A percentile compares a stretch with the other conserved stretches of the same genome.
phyloP scores from a whole-genome alignment of 2,329 filamentous ascomycete species.

The Aspergillus sp. region DNA sequence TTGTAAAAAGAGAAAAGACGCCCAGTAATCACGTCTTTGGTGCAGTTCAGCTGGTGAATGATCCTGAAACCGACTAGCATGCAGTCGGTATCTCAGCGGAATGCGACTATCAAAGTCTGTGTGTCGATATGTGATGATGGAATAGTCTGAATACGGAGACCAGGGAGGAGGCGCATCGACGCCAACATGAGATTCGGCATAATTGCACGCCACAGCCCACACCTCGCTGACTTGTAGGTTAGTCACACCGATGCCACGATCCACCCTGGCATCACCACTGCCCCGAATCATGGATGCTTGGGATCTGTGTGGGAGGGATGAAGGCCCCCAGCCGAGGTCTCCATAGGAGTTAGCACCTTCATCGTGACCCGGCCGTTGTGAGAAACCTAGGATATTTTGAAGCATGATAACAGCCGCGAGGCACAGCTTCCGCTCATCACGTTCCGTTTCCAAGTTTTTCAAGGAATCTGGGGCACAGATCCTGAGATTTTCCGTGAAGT shows the following conservation, averaged over 20 bases:
- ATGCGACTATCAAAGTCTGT: conserved; percentile 46
- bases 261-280: not conserved
- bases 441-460: too few relatives aligned
- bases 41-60: conserved; percentile 32
- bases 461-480: too few relatives aligned
- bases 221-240: conserved; percentile 35
- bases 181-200: conserved; percentile 37
- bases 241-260: conserved; percentile 1
- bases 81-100: conserved; percentile 44
- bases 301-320: conserved; percentile 6
- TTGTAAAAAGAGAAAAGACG: conserved; percentile 46
- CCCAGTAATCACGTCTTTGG: conserved; percentile 43
- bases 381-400: too few relatives aligned
- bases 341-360: too few relatives aligned
- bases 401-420: too few relatives aligned
- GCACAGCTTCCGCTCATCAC: too few relatives aligned
- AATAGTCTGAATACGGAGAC: conserved; percentile 45
- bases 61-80: conserved; percentile 41
- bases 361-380: too few relatives aligned
- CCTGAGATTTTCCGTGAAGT: too few relatives aligned
- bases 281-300: not conserved
- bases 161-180: conserved; percentile 35
- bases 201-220: conserved; percentile 43
- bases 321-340: too few relatives aligned
- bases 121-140: conserved; percentile 40